Evolutionary conservation across 2,329 filamentous ascomycete genomes (phyloP), one percentile per base, ranked within the genome.

Genomic region (Venturia carpophila): DNA sequence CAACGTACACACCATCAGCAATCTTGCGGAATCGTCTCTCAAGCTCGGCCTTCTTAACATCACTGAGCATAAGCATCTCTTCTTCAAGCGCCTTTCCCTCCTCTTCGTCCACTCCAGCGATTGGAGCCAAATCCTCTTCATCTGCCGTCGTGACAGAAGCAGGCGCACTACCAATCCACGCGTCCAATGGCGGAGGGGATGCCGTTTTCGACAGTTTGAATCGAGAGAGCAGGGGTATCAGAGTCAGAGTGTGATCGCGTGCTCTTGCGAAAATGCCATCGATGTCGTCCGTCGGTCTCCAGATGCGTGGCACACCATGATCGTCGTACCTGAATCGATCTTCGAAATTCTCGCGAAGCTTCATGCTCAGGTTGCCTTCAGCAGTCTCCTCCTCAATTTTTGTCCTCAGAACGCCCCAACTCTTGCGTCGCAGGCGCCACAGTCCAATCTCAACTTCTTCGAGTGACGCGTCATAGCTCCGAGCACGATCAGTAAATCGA

Each of bases 261-360:
- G 94, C 93, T 68, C 87, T 88, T 43, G 92, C 97, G 77, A 97
- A 99, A 52, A 95, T 81, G 58, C 93, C 92, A 79, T 99, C 94
- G 67, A 99, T 99, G 73, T 99, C 94, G 74, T 99, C 94, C 1
- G 88, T 92, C 1, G 94, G 94, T 30, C 92, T 87, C 94, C 94
- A 99, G 76, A 99, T 96, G 67, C 94, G 85, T 5, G 94, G 94
- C 5, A 99, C 94, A 34, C 94, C 94, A 7, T 87, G 87, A 67
- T 97, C 92, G 71, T 99, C 94, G 72, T 99, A 99, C 68, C 94
- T 88, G 84, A 99, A 99, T 77, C 96, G 97, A 79, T 99, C 94
- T 77, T 99, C 94, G 70, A 99, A 99, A 79, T 97, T 97, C 76
- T 99, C 94, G 43, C 94, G 87, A 63, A 99, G 84, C 80, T 99